Evolutionary conservation across 495 filamentous ascomycete species (phyloP).

Genomic region (Neurospora tetrasperma): DNA sequence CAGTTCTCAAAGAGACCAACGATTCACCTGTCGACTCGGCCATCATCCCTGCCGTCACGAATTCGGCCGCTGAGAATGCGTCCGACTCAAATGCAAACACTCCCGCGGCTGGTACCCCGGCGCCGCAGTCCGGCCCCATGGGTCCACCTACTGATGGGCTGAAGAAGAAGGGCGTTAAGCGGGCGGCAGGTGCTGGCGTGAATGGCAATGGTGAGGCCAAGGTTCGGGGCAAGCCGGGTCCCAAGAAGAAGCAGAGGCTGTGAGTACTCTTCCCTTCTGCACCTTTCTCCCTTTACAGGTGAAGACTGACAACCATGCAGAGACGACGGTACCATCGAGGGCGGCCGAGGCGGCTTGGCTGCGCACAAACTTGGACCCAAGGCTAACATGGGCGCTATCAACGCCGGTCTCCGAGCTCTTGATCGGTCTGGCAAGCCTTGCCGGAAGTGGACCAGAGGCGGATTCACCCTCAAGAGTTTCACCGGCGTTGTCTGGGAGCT

Average conservation of each 20-base stretch:
- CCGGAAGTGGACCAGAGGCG: slow-evolving; percentile 78
- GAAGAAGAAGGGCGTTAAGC: slow-evolving; percentile 50
- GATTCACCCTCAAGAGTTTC: slow-evolving; percentile 80
- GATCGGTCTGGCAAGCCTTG: slow-evolving; percentile 85
- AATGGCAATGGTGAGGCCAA: slow-evolving; percentile 45
- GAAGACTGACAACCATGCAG: slow-evolving; percentile 24
- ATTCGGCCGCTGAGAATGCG: slow-evolving; percentile 34
- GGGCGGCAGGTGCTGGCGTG: slow-evolving; percentile 29
- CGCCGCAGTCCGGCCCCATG: slow-evolving; percentile 33
- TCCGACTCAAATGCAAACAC: slow-evolving; percentile 39
- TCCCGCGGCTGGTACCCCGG: slow-evolving; percentile 34
- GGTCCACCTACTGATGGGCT: slow-evolving; percentile 45
- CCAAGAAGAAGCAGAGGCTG: slow-evolving; percentile 91
- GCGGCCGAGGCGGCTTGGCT: slow-evolving; percentile 29
- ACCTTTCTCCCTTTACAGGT: background rate
- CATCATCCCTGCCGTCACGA: slow-evolving; percentile 18
- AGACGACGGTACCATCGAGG: slow-evolving; percentile 51
- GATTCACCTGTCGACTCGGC: slow-evolving; percentile 22
- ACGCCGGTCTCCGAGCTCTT: slow-evolving; percentile 86
- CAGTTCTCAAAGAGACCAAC: slow-evolving; percentile 14
- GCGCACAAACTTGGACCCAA: slow-evolving; percentile 85
- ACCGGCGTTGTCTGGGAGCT: slow-evolving; percentile 82
- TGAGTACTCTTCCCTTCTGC: slow-evolving; percentile 42
- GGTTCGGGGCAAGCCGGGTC: slow-evolving; percentile 75
- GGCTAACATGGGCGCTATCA: slow-evolving; percentile 96